Base-by-base conservation (phyloP, 176 grass and related monocot genomes). In the Zoysia japonica region DNA sequence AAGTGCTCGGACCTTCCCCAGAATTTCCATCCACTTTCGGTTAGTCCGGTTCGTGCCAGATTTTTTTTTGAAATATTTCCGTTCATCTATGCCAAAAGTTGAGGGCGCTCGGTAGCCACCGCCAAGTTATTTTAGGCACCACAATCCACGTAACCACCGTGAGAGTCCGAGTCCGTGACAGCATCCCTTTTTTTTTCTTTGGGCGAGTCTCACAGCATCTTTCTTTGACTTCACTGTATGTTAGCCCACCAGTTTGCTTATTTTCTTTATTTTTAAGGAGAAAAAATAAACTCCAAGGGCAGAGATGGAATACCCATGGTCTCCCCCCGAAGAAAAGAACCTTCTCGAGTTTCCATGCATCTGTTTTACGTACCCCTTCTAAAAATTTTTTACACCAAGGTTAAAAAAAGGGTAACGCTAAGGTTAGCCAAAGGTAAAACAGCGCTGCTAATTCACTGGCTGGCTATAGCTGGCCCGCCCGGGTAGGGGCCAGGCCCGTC, bases 341-440 rank as follows among this genome's bases (percentile, higher is more conserved):
- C 56, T 65, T 67, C 7, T 37, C 19, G 64, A 16, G 76, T 71
- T 76, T 68, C 72, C 19, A 68, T 7, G 48, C 28, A 14, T 41
- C 61, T 55, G 57, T 71, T 61, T 79, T 13, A 66, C 74, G 28
- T 28, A 28, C 28, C 43, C 43, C 67, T 77, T 77, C 83, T 68
- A 87, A 60, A 84, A 67, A 48, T 76, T 87, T 28, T 90, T 87
- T 77, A 84, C 84, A 83, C 73, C 76, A 55, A 71, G 70, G 84
- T 68, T 79, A 80, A 90, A 87, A 28, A 80, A 87, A 39, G 66
- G 85, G 67, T 75, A 65, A n/a, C 15, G 43, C 84, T 84, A 90
- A 77, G 71, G 85, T 79, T 87, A 87, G 88, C 88, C 80, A 76
- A 65, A 70, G 14, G 49, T 45, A 3, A 55, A 78, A 61, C 36